Conservation (phyloP, 192 early-diverging fungal genomes). For the Backusella australiensis region DNA sequence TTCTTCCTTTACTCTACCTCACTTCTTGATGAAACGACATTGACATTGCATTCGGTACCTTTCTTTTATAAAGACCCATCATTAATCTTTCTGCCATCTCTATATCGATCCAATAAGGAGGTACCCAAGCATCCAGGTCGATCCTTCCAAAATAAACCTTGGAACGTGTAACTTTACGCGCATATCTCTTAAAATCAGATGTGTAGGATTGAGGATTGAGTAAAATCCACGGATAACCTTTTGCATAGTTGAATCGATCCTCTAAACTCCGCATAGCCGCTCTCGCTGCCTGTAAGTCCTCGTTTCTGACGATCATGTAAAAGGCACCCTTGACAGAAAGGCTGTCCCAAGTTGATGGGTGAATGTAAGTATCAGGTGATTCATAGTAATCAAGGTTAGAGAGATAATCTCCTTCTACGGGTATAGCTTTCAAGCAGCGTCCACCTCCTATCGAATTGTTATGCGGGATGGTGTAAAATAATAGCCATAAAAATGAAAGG, state of each 20-base stretch:
- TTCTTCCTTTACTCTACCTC: slow-evolving; percentile 35
- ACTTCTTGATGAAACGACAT: slow-evolving; percentile 67
- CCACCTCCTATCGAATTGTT: not conserved
- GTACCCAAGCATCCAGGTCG: slow-evolving; percentile 56
- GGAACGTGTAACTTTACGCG: slow-evolving; percentile 49
- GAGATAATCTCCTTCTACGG: not conserved
- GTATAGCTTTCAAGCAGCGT: not conserved
- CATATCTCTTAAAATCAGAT: slow-evolving; percentile 58
- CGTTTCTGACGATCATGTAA: slow-evolving; percentile 74
- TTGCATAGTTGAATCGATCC: slow-evolving; percentile 75
- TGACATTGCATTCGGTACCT: slow-evolving; percentile 30
- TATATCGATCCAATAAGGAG: slow-evolving; percentile 62
- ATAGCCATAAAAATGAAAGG: not conserved
- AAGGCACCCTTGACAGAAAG: slow-evolving; percentile 54
- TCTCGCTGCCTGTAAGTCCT: slow-evolving; percentile 60
- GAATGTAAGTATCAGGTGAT: not conserved
- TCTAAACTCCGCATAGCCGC: slow-evolving; percentile 64
- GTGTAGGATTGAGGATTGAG: slow-evolving; percentile 77
- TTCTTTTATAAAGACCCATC: slow-evolving; percentile 40
- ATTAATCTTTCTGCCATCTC: slow-evolving; percentile 45
- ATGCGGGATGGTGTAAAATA: not conserved
- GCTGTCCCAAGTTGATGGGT: not conserved
- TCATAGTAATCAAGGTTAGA: not conserved
- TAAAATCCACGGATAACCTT: slow-evolving; percentile 82
- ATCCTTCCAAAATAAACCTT: slow-evolving; percentile 58